Base-by-base conservation (phyloP, 2,329 filamentous ascomycete genomes). In the Aspergillus flavus region DNA sequence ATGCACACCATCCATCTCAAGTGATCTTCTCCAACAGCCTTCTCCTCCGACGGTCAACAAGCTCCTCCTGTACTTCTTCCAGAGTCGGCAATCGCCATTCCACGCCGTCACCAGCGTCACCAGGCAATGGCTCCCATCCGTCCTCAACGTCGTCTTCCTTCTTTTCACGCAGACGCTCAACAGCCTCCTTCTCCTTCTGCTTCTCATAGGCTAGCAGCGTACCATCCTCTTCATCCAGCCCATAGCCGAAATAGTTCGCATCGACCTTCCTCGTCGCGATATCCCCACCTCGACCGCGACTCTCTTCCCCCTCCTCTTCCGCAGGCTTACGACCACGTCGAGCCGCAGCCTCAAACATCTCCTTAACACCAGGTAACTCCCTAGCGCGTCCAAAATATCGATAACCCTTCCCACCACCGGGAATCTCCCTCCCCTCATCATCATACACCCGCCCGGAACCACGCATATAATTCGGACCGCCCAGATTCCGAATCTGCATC, bases 401-500 rank as follows among this genome's bases (percentile, higher is more conserved):
- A 82, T 98, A 98, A 3, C 94, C 94, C 74, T 94, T 96, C 52
- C 92, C 93, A 41, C 91, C 92, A 39, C 81, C 78, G 48, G 81
- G 68, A 83, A 93, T 89, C 75, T 92, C 90, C 55, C 88, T 81
- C 1, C 91, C 91, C 61, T 88, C 85, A 72, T 92, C 90, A 75
- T 93, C 90, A 77, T 91, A 92, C 56, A 91, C 84, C 68, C 88
- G 87, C 34, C 84, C 88, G 0, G 85, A 86, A 5, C 87, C 87
- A 57, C 93, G 86, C 91, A 95, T 96, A 78, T 98, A 99, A 79
- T 98, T 98, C 34, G 95, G 95, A 2, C 95, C 95, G n/a, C 95
- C 95, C 28, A 98, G 78, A 73, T 96, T 96, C 63, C 94, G 87
- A 71, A 99, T 97, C 80, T 97, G 93, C 71, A 95, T 88, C 83